Base-by-base conservation (phyloP, 2,329 filamentous ascomycete genomes). In the Pezicula rhizophila region DNA sequence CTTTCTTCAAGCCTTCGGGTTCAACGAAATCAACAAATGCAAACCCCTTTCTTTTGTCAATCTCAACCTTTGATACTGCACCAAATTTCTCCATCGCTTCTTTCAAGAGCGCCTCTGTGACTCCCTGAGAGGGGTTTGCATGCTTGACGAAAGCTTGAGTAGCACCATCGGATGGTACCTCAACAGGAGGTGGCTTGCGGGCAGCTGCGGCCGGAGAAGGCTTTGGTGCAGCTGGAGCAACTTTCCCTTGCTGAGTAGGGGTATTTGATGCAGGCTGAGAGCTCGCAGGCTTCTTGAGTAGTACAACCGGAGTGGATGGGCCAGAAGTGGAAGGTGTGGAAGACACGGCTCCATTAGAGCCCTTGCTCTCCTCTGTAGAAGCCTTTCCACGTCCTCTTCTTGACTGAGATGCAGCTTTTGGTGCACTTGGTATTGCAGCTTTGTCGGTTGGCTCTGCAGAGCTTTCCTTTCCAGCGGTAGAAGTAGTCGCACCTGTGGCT, bases 1-100 rank as follows among this genome's bases (percentile, higher is more conserved):
- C 92, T 61, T 87, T 89, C 59, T 80, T 79, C 23, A 97, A 74
- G 8, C 79, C 77, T 8, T 84, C 81, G 1, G 84, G 77, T 18
- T 89, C 83, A 8, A 79, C 78, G 69, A 96, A 97, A 54, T 96
- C 88, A 35, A 95, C 85, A 64, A 96, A 96, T 2, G 90, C 92
- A 60, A 96, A 95, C 0, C 90, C 90, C 66, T 96, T 96, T 61
- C 91, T 87, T 66, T 90, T 91, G 64, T 97, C 92, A 47, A 97
- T 92, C 60, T 96, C 92, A 15, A 96, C 88, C 56, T 82, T 85
- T 0, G 80, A 80, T 41, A 96, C 79, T 1, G 78, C 67, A 2
- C 92, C 92, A 58, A 89, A 95, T 0, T 71, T 68, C 40, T 83
- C 77, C 63, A 97, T 81, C 1, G 87, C 83, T 57, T 85, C 78